A percentile compares a stretch with the other conserved stretches of the same genome.
phyloP scores from a whole-genome alignment of 441 rosid genomes.

The Euphorbia schlechtendalii region DNA sequence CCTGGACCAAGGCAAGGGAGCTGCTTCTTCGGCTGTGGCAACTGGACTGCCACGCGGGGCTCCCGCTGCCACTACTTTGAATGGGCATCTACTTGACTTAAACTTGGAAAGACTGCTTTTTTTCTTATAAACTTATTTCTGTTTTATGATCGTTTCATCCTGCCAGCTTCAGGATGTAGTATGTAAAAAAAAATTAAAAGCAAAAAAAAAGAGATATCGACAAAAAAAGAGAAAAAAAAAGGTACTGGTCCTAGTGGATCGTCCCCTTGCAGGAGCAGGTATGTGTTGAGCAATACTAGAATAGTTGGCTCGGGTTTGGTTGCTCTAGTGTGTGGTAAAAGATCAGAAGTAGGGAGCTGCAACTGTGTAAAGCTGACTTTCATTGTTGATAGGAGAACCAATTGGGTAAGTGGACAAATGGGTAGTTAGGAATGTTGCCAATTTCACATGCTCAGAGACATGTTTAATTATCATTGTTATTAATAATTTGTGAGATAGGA shows the following conservation, averaged over 20 bases:
- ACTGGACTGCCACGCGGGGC: slow-evolving; percentile 60
- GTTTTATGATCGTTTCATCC: slow-evolving; percentile 16
- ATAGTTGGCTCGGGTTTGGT: slow-evolving; percentile 17
- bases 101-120: slow-evolving; percentile 15
- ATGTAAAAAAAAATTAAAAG: slow-evolving; percentile 18
- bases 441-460: slow-evolving; percentile 25
- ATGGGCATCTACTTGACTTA: slow-evolving; percentile 47
- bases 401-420: slow-evolving; percentile 21
- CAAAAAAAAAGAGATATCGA: not conserved
- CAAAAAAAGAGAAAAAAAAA: not conserved
- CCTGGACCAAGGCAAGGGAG: slow-evolving; percentile 66
- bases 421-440: slow-evolving; percentile 31
- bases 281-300: not conserved
- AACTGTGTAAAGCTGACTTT: slow-evolving; percentile 36
- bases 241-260: too few species aligned
- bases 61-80: slow-evolving; percentile 54
- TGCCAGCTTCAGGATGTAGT: slow-evolving; percentile 15
- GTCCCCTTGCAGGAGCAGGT: slow-evolving; percentile 28
- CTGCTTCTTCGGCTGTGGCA: slow-evolving; percentile 65
- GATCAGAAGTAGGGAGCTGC: slow-evolving; percentile 16
- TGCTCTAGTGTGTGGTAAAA: slow-evolving; percentile 12
- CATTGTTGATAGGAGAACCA: slow-evolving; percentile 28
- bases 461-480: slow-evolving; percentile 20
- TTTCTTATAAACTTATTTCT: slow-evolving; percentile 7
- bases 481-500: slow-evolving; percentile 29